Conservation (phyloP, 768 basidiomycete species). For the Agaricus blazei region DNA sequence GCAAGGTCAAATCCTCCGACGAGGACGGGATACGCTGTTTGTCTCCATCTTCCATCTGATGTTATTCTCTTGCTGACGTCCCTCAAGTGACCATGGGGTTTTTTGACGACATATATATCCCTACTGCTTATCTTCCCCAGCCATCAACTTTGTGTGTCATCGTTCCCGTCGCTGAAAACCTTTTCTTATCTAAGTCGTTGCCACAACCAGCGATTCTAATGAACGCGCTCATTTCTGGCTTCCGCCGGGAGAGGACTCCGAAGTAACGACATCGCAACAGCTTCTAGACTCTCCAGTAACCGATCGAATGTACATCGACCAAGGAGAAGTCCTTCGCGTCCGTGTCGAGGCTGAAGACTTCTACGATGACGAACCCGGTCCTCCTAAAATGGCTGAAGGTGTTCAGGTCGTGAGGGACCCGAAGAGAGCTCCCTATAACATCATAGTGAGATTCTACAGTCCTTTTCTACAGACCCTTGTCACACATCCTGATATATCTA, state of each 20-base stretch:
- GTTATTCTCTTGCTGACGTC: background rate
- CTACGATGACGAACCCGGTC: conserved; percentile 82
- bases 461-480: background rate
- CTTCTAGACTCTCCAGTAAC: conserved; percentile 63
- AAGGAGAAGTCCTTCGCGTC: conserved; percentile 68
- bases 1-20: conserved; percentile 84
- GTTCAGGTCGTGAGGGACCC: conserved; percentile 47
- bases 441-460: conserved; percentile 44
- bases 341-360: conserved; percentile 82
- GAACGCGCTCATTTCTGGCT: conserved; percentile 85
- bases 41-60: conserved; percentile 20
- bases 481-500: background rate
- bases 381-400: conserved; percentile 70
- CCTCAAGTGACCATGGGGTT: conserved; percentile 77
- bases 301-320: conserved; percentile 79
- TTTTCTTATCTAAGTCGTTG: conserved; percentile 1
- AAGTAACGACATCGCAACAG: conserved; percentile 47
- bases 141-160: conserved; percentile 74
- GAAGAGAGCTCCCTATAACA: conserved; percentile 59
- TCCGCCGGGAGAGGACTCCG: conserved; percentile 38
- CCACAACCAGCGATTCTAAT: conserved; percentile 59
- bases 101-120: conserved; percentile 92
- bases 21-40: conserved; percentile 79
- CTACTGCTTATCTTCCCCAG: conserved; percentile 72
- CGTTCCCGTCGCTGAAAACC: background rate